These are phyloP conservation scores for Colletotrichum cuscutae DNA, from an alignment of 2,329 filamentous ascomycete species.

Conservation along the genomic window DNA sequence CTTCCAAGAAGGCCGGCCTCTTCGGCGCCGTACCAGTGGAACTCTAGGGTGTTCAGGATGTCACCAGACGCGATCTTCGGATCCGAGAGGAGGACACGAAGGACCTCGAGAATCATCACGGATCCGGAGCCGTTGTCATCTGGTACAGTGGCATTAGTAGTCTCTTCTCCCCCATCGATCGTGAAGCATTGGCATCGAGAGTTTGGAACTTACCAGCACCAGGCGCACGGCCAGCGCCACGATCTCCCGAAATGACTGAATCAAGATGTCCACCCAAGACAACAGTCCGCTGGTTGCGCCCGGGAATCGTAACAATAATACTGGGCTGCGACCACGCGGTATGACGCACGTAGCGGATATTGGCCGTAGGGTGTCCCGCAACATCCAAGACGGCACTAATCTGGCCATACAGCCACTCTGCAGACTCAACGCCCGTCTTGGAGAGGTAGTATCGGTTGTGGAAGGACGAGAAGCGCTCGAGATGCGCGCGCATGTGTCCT, in stretches of 20 bases:
- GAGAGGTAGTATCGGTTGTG: conserved; percentile 76
- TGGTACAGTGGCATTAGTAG: conserved; percentile 44
- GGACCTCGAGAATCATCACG: conserved; percentile 82
- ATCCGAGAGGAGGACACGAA: conserved; percentile 76
- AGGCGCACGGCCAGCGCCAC: conserved; percentile 75
- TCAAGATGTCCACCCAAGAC: conserved; percentile 85
- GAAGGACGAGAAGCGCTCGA: conserved; percentile 71
- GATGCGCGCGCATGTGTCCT: conserved; percentile 17
- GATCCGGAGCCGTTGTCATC: conserved; percentile 83
- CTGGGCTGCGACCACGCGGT: conserved; percentile 76
- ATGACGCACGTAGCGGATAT: conserved; percentile 74
- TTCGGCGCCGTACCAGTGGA: conserved; percentile 88
- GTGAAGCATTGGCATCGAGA: no score
- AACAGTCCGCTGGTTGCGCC: conserved; percentile 74
- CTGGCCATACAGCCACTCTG: conserved; percentile 76
- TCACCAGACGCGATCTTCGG: conserved; percentile 70
- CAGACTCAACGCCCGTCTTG: conserved; percentile 74
- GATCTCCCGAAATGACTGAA: conserved; percentile 80
- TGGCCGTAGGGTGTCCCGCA: conserved; percentile 69
- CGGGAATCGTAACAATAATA: conserved; percentile 84
- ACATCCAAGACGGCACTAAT: conserved; percentile 70
- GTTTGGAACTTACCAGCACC: conserved; percentile 57
- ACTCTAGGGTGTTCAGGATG: conserved; percentile 80
- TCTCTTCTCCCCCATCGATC: background rate
- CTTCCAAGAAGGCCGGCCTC: conserved; percentile 83